Base-by-base conservation (phyloP, 2,329 filamentous ascomycete species). In the Colletotrichum neosansevieriae region DNA sequence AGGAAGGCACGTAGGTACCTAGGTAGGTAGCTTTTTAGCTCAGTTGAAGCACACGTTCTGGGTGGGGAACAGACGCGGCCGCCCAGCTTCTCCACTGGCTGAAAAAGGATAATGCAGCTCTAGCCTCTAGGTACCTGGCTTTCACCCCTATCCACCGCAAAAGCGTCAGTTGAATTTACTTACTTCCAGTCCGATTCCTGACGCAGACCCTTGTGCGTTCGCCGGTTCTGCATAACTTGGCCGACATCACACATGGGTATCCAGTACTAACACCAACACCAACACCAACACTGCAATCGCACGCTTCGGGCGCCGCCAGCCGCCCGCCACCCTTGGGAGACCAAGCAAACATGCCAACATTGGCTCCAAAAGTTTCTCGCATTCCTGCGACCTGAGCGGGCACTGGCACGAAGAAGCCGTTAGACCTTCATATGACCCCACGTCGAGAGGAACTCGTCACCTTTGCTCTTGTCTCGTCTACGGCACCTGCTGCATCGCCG, bases 271-370 rank as follows among this genome's bases (percentile, higher is more conserved):
- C 1, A 24, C 44, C 29, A 17, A 21, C 44, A 58, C 29, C 42
- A 58, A 10, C n/a, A 59, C 57, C 57, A 13, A 10, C 49, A 51
- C 21, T 32, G 29, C 49, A 44, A 24, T 19, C 53, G n/a, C 38
- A 42, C 57, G 17, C 44, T 50, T 32, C 57, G 38, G 45, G 42
- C 34, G 34, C 34, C 50, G 57, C 19, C 63, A 60, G 60, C 58
- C 50, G 63, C 50, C 50, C 24, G 19, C 42, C 50, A 47, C 45
- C 51, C 64, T 45, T 7, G 38, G 38, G 32, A 47, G 44, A 63
- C 40, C 36, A 40, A 63, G 64, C 64, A 67, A 63, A 67, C 51
- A 63, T 51, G 59, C 59, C 19, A 44, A 32, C 40, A 51, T 63
- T 50, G 59, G 64, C 64, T 21, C 40, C 45, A 49, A 51, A 51